Evolutionary conservation across 371 early-diverging fungal species (phyloP).

Genomic region (Rhizomucor pusillus): DNA sequence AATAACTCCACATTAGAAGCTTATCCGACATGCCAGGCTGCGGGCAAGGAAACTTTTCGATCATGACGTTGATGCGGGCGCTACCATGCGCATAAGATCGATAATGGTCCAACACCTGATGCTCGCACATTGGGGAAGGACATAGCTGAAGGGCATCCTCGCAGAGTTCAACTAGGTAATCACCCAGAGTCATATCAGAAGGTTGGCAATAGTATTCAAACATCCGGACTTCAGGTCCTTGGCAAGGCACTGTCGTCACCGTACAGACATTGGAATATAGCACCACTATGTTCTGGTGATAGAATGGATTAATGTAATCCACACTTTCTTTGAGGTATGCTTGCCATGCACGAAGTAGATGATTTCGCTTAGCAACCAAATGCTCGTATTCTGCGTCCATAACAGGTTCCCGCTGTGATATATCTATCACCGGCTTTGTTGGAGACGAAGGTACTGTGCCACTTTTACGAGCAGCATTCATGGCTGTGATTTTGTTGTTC

Average conservation of each 20-base stretch:
- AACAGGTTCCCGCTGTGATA: conserved; percentile 1
- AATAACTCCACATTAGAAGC: conserved; percentile 91
- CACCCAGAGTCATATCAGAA: conserved; percentile 86
- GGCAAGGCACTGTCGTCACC: conserved; percentile 70
- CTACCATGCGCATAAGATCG: conserved; percentile 86
- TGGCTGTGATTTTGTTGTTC: conserved; percentile 41
- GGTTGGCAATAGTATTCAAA: conserved; percentile 81
- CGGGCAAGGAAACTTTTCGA: conserved; percentile 69
- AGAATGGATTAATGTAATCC: conserved; percentile 63
- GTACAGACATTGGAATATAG: conserved; percentile 72
- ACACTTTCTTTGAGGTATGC: conserved; percentile 57
- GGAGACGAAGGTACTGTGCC: not conserved
- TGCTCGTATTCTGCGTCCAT: conserved; percentile 43
- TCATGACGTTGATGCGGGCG: conserved; percentile 76
- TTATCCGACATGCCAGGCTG: conserved; percentile 70
- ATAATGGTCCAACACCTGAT: conserved; percentile 76
- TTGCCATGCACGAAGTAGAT: conserved; percentile 55
- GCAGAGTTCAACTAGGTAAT: conserved; percentile 84
- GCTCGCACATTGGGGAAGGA: conserved; percentile 68
- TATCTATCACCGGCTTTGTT: not conserved
- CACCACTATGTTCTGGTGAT: conserved; percentile 74
- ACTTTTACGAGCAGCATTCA: conserved; percentile 14
- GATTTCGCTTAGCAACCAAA: conserved; percentile 47
- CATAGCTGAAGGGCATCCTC: conserved; percentile 68
- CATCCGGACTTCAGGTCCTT: conserved; percentile 72